A percentile compares a stretch with the other conserved stretches of the same genome.
phyloP scores from a whole-genome alignment of 2,329 filamentous ascomycete genomes.

The Leptosphaerulina australis region DNA sequence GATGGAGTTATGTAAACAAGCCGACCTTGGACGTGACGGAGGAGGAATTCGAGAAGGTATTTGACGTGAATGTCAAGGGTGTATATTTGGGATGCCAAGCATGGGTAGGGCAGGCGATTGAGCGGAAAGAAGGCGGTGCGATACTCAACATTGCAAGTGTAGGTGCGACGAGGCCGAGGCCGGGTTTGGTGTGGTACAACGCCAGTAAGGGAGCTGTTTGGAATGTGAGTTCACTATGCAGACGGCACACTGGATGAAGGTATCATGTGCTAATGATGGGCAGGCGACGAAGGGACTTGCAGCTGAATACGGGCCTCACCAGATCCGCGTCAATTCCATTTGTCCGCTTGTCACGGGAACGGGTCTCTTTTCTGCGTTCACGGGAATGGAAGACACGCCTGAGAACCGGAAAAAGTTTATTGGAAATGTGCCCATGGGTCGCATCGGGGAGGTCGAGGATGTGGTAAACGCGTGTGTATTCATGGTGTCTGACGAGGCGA shows the following conservation, averaged over 20 bases:
- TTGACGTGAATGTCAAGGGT: conserved; percentile 72
- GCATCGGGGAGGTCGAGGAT: conserved; percentile 66
- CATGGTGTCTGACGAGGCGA: conserved; percentile 63
- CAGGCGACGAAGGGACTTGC: conserved; percentile 69
- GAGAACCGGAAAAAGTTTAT: conserved; percentile 60
- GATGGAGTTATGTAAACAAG: conserved; percentile 60
- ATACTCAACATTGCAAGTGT: conserved; percentile 72
- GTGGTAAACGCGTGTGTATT: conserved; percentile 64
- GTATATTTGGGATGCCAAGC: conserved; percentile 67
- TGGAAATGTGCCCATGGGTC: conserved; percentile 63
- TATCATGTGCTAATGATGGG: background rate
- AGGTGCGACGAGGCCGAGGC: conserved; percentile 65
- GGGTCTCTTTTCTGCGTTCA: conserved; percentile 64
- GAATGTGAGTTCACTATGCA: conserved; percentile 52
- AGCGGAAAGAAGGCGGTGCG: conserved; percentile 61
- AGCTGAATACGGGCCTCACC: conserved; percentile 72
- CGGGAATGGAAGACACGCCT: conserved; percentile 66
- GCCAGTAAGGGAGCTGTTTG: conserved; percentile 70
- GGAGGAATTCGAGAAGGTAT: conserved; percentile 68
- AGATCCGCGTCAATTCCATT: conserved; percentile 75
- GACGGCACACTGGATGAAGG: background rate
- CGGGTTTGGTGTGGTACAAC: conserved; percentile 72
- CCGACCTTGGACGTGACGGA: conserved; percentile 68
- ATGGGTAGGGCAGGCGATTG: conserved; percentile 66
- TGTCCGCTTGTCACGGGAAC: conserved; percentile 72